These are phyloP conservation scores for Talaromyces sp. DNA, from an alignment of 2,329 filamentous ascomycete species.

Conservation along the genomic window DNA sequence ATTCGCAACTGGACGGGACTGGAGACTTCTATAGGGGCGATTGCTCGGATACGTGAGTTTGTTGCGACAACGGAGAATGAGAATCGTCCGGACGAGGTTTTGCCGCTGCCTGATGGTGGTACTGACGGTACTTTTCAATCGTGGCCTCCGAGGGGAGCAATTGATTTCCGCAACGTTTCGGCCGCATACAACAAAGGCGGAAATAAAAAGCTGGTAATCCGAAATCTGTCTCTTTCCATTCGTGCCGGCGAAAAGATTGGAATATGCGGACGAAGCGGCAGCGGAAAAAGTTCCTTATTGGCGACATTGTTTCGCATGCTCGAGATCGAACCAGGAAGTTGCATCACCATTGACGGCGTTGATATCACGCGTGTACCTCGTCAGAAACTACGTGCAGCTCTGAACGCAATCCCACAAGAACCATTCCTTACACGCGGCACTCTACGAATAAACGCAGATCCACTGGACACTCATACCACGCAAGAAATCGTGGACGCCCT, in stretches of 20 bases:
- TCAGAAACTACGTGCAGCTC: conserved; percentile 39
- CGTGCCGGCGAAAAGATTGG: conserved; percentile 42
- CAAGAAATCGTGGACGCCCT: conserved; percentile 37
- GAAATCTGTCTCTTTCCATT: conserved; percentile 49
- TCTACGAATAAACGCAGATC: conserved; percentile 42
- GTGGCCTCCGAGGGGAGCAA: conserved; percentile 46
- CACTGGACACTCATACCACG: conserved; percentile 32
- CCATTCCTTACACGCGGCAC: conserved; percentile 43
- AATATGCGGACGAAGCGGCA: conserved; percentile 42
- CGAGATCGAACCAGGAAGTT: conserved; percentile 37
- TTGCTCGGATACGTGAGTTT: conserved; percentile 56
- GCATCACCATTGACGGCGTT: conserved; percentile 45
- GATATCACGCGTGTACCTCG: conserved; percentile 41
- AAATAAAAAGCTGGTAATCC: conserved; percentile 40
- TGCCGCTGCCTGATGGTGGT: conserved; percentile 29
- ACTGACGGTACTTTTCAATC: conserved; percentile 36
- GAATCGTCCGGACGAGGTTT: conserved; percentile 3
- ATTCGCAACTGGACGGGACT: conserved; percentile 56
- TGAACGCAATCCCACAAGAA: conserved; percentile 48
- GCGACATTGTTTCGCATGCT: conserved; percentile 46
- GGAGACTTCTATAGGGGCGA: conserved; percentile 59
- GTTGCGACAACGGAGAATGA: conserved; percentile 37
- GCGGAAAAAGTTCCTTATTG: conserved; percentile 44
- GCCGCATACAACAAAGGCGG: conserved; percentile 39
- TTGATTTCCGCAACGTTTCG: conserved; percentile 45